Evolutionary conservation across 139 green algal species (phyloP).

Genomic region (Dunaliella sp.): DNA sequence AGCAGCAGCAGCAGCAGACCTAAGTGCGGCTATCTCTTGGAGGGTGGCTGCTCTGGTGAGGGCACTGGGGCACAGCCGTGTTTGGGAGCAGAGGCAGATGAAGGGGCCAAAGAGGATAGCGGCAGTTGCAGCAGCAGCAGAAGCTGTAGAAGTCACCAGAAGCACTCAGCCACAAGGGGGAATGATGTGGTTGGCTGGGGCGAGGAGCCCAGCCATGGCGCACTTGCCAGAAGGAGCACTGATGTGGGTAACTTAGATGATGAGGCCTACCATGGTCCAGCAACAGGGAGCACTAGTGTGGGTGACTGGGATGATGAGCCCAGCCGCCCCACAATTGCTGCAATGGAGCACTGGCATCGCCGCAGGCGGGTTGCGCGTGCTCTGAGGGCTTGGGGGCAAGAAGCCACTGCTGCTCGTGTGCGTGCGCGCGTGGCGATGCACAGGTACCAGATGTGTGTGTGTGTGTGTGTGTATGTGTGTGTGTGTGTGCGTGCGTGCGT

Average conservation of each 20-base stretch:
- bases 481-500: not conserved
- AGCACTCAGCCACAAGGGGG: not conserved
- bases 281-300: not conserved
- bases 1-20: not conserved
- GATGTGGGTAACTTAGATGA: not conserved
- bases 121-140: not conserved
- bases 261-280: not conserved
- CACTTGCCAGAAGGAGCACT: not conserved
- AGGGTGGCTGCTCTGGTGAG: not conserved
- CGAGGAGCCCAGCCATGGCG: too few relatives aligned
- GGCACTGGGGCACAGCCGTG: not conserved
- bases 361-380: not conserved
- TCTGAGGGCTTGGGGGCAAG: not conserved
- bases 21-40: not conserved
- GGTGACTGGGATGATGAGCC: not conserved
- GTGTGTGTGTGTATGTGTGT: not conserved
- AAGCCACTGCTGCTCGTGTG: not conserved
- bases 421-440: not conserved
- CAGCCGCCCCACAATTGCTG: not conserved
- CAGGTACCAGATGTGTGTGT: not conserved
- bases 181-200: too few relatives aligned
- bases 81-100: not conserved
- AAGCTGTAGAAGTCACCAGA: not conserved
- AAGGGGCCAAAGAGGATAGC: not conserved
- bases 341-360: not conserved